These are phyloP conservation scores for Fusarium subglutinans DNA, from an alignment of 2,329 filamentous ascomycete species.

Conservation along the genomic window DNA sequence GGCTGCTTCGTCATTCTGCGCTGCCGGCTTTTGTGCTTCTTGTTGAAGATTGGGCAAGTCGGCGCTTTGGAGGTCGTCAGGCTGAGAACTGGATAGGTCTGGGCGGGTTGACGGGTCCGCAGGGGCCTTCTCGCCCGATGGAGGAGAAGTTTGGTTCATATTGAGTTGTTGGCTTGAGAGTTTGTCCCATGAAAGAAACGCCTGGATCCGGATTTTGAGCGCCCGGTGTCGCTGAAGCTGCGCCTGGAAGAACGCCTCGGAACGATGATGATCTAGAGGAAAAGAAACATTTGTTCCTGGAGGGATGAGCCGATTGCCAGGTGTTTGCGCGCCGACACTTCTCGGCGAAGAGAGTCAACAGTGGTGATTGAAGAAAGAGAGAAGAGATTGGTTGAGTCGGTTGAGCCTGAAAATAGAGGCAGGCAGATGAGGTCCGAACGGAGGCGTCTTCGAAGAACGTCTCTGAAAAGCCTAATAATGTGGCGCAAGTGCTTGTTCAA, in stretches of 20 bases:
- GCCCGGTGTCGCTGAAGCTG: background rate
- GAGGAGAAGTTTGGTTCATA: background rate
- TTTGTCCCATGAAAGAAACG: background rate
- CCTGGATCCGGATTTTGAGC: background rate
- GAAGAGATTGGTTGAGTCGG: background rate
- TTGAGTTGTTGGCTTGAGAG: background rate
- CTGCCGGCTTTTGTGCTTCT: background rate
- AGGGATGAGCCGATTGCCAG: background rate
- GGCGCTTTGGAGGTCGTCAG: background rate
- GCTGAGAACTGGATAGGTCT: background rate
- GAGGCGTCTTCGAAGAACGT: background rate
- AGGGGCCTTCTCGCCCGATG: background rate
- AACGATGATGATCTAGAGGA: background rate
- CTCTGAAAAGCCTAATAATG: too few species aligned
- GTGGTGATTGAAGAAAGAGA: background rate
- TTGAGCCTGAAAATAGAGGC: slow-evolving; percentile 10
- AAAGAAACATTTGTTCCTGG: background rate
- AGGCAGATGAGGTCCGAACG: background rate
- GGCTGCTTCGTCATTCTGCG: slow-evolving; percentile 6
- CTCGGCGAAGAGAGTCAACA: background rate
- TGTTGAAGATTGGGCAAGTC: background rate
- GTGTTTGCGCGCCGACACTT: background rate
- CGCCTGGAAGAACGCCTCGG: background rate
- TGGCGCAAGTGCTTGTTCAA: background rate
- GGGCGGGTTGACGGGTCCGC: background rate